Conservation (phyloP, 768 basidiomycete species). For the Multifurca ochricompacta region DNA sequence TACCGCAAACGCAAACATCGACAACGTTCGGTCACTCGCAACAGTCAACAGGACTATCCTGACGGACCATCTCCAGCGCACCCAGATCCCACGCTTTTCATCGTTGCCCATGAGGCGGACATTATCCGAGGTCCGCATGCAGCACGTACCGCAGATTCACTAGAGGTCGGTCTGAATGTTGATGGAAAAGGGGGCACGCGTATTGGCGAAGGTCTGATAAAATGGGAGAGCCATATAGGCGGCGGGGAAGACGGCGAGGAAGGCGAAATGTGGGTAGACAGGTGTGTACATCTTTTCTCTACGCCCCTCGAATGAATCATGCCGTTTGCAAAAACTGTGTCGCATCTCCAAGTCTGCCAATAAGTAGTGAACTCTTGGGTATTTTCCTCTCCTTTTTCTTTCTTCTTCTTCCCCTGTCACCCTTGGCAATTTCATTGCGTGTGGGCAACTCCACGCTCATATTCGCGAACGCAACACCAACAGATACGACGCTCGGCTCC, state of each 20-base stretch:
- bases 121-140: slow-evolving; percentile 49
- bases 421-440: too few relatives aligned
- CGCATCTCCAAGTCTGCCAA: neutral
- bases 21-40: neutral
- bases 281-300: slow-evolving; percentile 47
- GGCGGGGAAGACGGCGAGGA: neutral
- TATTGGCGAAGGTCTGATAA: slow-evolving; percentile 31
- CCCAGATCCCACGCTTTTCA: slow-evolving; percentile 24
- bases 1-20: slow-evolving; percentile 22
- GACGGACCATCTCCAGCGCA: neutral
- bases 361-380: neutral
- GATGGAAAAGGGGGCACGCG: slow-evolving; percentile 16
- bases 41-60: neutral
- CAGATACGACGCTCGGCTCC: slow-evolving; percentile 77
- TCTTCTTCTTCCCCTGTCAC: slow-evolving; percentile 20
- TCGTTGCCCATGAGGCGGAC: slow-evolving; percentile 75
- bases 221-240: slow-evolving; percentile 10
- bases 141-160: slow-evolving; percentile 30
- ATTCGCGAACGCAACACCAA: neutral
- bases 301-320: neutral
- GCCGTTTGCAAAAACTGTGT: neutral
- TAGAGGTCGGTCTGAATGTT: slow-evolving; percentile 26
- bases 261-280: slow-evolving; percentile 64
- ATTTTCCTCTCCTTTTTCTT: neutral
- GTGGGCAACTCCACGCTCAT: neutral